Percentiles rank a stretch among this genome's conserved stretches.
These are phyloP conservation scores for Wickerhamia fluorescens DNA, from an alignment of 805 yeast species.

Conservation along the genomic window DNA sequence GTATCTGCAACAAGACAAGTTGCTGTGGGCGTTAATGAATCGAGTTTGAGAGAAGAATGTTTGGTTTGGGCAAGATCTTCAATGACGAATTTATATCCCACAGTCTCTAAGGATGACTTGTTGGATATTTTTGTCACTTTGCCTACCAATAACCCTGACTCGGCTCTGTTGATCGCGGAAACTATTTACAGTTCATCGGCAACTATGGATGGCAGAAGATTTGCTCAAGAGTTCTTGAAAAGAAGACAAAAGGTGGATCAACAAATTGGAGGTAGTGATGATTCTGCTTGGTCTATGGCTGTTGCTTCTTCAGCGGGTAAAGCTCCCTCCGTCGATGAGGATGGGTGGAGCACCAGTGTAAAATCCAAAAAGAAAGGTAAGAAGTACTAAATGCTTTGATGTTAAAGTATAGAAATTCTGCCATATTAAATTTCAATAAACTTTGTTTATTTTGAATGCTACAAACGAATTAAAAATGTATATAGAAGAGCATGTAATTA, in stretches of 20 bases:
- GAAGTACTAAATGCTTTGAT: conserved; percentile 11
- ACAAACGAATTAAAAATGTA: neutral
- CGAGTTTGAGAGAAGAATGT: conserved; percentile 45
- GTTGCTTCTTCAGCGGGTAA: conserved; percentile 39
- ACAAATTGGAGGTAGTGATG: conserved; percentile 29
- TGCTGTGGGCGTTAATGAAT: conserved; percentile 15
- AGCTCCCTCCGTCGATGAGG: conserved; percentile 33
- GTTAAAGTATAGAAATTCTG: conserved; percentile 1
- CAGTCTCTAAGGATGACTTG: conserved; percentile 73
- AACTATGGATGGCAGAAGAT: conserved; percentile 90
- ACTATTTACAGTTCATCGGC: conserved; percentile 83
- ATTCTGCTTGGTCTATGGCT: conserved; percentile 69
- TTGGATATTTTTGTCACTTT: conserved; percentile 72
- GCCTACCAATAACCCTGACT: conserved; percentile 62
- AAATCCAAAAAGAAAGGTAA: conserved; percentile 34
- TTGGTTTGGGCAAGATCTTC: conserved; percentile 66
- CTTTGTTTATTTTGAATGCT: no score
- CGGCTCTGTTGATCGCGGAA: conserved; percentile 83
- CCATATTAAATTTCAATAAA: conserved; percentile 1
- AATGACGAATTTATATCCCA: conserved; percentile 59
- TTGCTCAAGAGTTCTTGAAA: conserved; percentile 83
- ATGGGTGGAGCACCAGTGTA: conserved; percentile 40
- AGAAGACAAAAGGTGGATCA: conserved; percentile 70
- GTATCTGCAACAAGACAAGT: conserved; percentile 27
- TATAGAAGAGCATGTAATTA: neutral